phyloP scores from a whole-genome alignment of 129 eudicot species.

The Sambucus nigra region DNA sequence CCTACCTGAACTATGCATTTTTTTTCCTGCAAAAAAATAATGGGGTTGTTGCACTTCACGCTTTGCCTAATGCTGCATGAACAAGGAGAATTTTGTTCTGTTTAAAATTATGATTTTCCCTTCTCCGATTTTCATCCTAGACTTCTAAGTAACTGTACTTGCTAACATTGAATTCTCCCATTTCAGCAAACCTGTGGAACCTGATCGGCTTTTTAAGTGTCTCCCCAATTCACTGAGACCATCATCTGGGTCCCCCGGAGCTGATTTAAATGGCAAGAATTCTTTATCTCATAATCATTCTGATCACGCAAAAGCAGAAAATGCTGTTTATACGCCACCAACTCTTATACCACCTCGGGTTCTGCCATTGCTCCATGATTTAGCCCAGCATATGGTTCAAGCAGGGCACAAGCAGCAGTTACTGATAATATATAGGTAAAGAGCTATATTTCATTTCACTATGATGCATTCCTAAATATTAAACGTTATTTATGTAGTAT shows the following conservation, averaged over 20 bases:
- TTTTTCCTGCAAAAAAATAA: too few species aligned
- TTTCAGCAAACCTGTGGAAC: conserved; percentile 87
- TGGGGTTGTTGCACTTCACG: neutral
- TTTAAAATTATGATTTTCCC: too few species aligned
- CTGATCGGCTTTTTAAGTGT: conserved; percentile 89
- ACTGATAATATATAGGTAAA: conserved; percentile 74
- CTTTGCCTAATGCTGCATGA: neutral
- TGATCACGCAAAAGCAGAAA: conserved; percentile 44
- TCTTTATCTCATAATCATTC: conserved; percentile 42
- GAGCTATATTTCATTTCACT: neutral
- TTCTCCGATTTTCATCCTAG: too few species aligned
- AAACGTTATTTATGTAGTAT: too few species aligned
- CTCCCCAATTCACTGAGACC: conserved; percentile 92
- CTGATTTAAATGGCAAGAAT: conserved; percentile 53
- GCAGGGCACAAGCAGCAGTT: conserved; percentile 77
- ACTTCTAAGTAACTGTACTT: too few species aligned
- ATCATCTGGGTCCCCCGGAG: conserved; percentile 50
- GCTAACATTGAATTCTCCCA: neutral
- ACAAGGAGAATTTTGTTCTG: neutral
- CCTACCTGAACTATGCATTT: too few species aligned
- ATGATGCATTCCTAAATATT: too few species aligned
- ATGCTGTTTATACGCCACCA: conserved; percentile 75
- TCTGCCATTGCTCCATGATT: conserved; percentile 84
- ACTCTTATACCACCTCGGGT: conserved; percentile 86
- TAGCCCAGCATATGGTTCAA: conserved; percentile 91